These are phyloP conservation scores for Wickerhamomyces bovis DNA, from an alignment of 805 yeast species.

Conservation along the genomic window DNA sequence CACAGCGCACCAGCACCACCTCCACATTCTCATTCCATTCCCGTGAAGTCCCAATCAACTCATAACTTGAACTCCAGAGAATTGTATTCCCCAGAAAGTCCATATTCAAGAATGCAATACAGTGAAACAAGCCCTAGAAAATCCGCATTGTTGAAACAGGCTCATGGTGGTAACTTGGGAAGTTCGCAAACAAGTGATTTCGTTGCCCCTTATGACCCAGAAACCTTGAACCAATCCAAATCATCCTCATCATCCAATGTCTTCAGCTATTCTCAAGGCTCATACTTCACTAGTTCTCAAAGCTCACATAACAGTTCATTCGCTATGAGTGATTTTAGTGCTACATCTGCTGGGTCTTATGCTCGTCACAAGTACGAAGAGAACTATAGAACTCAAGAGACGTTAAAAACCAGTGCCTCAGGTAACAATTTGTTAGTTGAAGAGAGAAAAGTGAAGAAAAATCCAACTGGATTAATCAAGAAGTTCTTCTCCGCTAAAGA, in stretches of 20 bases:
- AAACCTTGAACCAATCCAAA: slow-evolving; percentile 24
- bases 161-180: slow-evolving; percentile 9
- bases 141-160: slow-evolving; percentile 9
- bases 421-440: slow-evolving; percentile 23
- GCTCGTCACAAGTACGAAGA: slow-evolving; percentile 63
- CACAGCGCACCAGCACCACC: slow-evolving; percentile 19
- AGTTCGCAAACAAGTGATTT: slow-evolving; percentile 15
- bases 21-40: slow-evolving; percentile 19
- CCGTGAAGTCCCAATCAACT: slow-evolving; percentile 20
- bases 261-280: slow-evolving; percentile 34
- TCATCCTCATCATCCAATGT: slow-evolving; percentile 22
- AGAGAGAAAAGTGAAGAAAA: slow-evolving; percentile 19
- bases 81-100: slow-evolving; percentile 6
- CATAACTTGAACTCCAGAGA: slow-evolving; percentile 11
- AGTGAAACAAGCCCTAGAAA: slow-evolving; percentile 3
- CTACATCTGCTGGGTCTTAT: slow-evolving; percentile 84
- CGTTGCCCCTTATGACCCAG: slow-evolving; percentile 27
- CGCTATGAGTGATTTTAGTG: slow-evolving; percentile 62
- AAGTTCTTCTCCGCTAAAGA: slow-evolving; percentile 26
- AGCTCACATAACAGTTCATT: slow-evolving; percentile 36
- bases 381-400: slow-evolving; percentile 5
- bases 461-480: slow-evolving; percentile 24
- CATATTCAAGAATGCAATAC: slow-evolving; percentile 8
- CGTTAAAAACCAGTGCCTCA: slow-evolving; percentile 19
- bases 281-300: slow-evolving; percentile 45